Base-by-base conservation (phyloP, 176 grass and related monocot species). In the Triticum timopheevii region DNA sequence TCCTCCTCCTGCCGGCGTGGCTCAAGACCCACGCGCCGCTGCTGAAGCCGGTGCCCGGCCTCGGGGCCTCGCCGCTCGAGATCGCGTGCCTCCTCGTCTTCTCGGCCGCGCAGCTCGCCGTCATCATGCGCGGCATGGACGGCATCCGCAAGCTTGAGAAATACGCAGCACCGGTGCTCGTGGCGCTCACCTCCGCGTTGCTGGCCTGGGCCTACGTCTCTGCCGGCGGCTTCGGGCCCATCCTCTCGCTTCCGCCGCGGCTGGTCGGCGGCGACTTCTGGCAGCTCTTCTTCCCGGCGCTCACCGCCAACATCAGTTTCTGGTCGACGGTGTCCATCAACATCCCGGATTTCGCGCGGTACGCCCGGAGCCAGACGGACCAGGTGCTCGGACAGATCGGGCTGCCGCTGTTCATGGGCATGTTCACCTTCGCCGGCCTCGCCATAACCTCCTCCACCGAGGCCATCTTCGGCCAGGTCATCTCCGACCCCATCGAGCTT, bases 71-170 rank as follows among this genome's bases (percentile, higher is more conserved):
- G 27, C 25, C 16, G 47, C 73, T 76, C 45, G 73, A 76, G 45
- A 76, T 76, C 45, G 73, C 45, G 4, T 76, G 73, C 27, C 73
- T 76, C 45, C 73, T 76, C 7, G 45, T 47, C 27, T 54, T 76
- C 73, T 3, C 73, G 4, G 47, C 73, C 3, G 73, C 45, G 45
- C 73, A 76, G 27, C 73, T 76, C 23, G 73, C 47, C 16, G 73
- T 76, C 7, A 76, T 76, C 45, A 54, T 76, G 73, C 73, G 73
- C 73, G 73, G 73, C 27, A 76, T 76, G 73, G 73, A 76, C 73
- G 73, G 4, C 27, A 76, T 76, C 45, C 73, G 73, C 8, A 25
- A 76, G 16, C 73, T 76, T 9, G 73, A 76, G 47, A 19, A 54
- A 1, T 76, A 76, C 47, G 15, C 73, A 17, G 73, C 73, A 27